Percentiles rank a stretch among this genome's conserved stretches.
Conservation (phyloP, 2,329 filamentous ascomycete genomes). For the Paecilomyces formosus region DNA sequence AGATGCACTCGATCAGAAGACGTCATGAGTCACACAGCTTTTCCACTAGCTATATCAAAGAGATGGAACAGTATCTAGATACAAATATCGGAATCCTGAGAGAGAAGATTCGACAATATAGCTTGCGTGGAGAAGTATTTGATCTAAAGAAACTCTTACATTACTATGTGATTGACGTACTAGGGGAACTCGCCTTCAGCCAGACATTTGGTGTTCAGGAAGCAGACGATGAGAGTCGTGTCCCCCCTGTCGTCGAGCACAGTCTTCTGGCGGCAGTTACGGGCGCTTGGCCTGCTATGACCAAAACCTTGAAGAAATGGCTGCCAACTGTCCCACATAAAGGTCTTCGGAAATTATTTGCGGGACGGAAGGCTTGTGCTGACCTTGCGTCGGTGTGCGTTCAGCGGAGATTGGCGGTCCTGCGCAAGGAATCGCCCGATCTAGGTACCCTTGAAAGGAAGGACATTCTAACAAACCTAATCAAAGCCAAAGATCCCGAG, state of each 20-base stretch:
- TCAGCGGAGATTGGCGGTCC: background rate
- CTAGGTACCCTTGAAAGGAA: slow-evolving; percentile 12
- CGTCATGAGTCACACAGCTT: slow-evolving; percentile 24
- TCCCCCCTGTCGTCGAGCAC: slow-evolving; percentile 27
- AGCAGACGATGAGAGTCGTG: slow-evolving; percentile 16
- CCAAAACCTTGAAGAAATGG: slow-evolving; percentile 16
- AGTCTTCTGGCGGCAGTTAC: slow-evolving; percentile 22
- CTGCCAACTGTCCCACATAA: slow-evolving; percentile 13
- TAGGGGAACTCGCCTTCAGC: slow-evolving; percentile 14
- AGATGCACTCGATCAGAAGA: slow-evolving; percentile 1
- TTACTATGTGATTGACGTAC: background rate
- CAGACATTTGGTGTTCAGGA: slow-evolving; percentile 22
- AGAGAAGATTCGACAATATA: slow-evolving; percentile 10
- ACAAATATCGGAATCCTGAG: slow-evolving; percentile 20
- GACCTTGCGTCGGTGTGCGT: slow-evolving; percentile 3
- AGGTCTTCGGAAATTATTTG: slow-evolving; percentile 13
- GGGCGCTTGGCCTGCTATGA: slow-evolving; percentile 20
- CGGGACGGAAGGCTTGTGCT: slow-evolving; percentile 9
- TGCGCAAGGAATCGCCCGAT: background rate
- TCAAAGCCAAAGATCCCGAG: slow-evolving; percentile 28
- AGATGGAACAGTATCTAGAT: slow-evolving; percentile 29
- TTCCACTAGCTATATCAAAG: slow-evolving; percentile 24
- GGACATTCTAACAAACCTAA: slow-evolving; percentile 29
- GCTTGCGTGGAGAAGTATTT: slow-evolving; percentile 11
- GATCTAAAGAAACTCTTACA: slow-evolving; percentile 23